Conservation (phyloP, 768 basidiomycete genomes). For the Podaxis pistillaris region DNA sequence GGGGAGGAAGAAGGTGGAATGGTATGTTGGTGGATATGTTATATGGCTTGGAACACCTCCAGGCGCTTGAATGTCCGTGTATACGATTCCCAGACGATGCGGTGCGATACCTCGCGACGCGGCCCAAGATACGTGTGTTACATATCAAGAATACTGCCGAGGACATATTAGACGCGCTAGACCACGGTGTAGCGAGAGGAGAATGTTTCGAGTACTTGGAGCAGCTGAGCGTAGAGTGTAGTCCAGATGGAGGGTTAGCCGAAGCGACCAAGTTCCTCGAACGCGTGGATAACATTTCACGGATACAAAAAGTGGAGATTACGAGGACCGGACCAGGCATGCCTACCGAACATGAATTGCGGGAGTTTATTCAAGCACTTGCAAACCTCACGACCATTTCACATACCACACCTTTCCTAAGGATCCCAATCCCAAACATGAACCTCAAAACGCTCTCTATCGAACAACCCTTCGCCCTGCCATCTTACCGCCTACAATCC, state of each 20-base stretch:
- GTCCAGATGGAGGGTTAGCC: neutral
- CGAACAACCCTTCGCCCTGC: neutral
- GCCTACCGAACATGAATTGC: neutral
- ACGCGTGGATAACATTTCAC: neutral
- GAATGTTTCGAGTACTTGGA: slow-evolving; percentile 6
- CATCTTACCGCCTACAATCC: neutral
- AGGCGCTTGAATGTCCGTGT: neutral
- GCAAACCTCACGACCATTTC: neutral
- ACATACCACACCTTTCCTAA: neutral
- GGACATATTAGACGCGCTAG: neutral
- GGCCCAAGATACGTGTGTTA: neutral
- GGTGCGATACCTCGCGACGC: slow-evolving; percentile 3
- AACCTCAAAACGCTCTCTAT: neutral
- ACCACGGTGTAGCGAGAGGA: neutral
- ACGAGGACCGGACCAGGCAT: neutral
- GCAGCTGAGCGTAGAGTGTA: neutral
- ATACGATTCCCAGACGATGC: slow-evolving; percentile 1
- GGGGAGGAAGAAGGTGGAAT: neutral
- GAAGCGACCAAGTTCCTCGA: neutral
- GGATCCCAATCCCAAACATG: neutral
- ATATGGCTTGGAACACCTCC: neutral
- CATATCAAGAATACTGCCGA: neutral
- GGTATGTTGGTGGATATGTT: neutral
- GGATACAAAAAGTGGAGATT: neutral
- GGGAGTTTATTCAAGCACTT: neutral